These are phyloP conservation scores for Termitomyces sp. DNA, from an alignment of 768 basidiomycete genomes.

Conservation along the genomic window DNA sequence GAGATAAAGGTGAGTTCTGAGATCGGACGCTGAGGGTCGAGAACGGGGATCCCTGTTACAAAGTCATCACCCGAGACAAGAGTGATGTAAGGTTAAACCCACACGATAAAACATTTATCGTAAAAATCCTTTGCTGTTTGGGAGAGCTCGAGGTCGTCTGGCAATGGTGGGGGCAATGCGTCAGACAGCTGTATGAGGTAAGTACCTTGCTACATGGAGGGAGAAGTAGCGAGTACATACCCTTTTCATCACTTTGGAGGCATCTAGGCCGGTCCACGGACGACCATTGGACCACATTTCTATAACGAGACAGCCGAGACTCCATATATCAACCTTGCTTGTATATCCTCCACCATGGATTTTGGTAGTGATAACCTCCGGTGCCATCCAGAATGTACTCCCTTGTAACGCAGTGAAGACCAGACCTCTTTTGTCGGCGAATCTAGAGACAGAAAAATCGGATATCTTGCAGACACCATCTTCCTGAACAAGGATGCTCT, in stretches of 20 bases:
- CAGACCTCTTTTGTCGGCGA: conserved; percentile 73
- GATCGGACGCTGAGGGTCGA: conserved; percentile 70
- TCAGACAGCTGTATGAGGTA: conserved; percentile 59
- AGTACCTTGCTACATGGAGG: neutral
- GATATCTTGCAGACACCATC: conserved; percentile 93
- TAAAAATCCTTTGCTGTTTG: conserved; percentile 78
- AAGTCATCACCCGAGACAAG: neutral
- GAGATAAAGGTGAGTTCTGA: conserved; percentile 74
- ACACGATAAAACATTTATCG: conserved; percentile 83
- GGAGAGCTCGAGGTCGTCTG: conserved; percentile 68
- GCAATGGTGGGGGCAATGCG: conserved; percentile 81
- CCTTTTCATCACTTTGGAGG: conserved; percentile 89
- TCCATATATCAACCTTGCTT: conserved; percentile 97
- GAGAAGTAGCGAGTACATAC: conserved; percentile 32
- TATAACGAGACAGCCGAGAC: conserved; percentile 90
- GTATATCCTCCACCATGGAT: conserved; percentile 73
- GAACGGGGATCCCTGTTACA: conserved; percentile 65
- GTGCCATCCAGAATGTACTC: conserved; percentile 99
- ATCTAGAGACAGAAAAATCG: conserved; percentile 94
- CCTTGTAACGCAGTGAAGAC: conserved; percentile 94
- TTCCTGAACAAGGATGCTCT: conserved; percentile 93
- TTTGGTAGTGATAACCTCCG: conserved; percentile 83
- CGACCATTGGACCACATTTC: conserved; percentile 96
- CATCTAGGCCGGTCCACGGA: conserved; percentile 88
- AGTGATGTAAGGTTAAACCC: conserved; percentile 4